A percentile compares a stretch with the other conserved stretches of the same genome.
phyloP scores from a whole-genome alignment of 192 early-diverging fungal genomes.

The Anaeromyces robustus region DNA sequence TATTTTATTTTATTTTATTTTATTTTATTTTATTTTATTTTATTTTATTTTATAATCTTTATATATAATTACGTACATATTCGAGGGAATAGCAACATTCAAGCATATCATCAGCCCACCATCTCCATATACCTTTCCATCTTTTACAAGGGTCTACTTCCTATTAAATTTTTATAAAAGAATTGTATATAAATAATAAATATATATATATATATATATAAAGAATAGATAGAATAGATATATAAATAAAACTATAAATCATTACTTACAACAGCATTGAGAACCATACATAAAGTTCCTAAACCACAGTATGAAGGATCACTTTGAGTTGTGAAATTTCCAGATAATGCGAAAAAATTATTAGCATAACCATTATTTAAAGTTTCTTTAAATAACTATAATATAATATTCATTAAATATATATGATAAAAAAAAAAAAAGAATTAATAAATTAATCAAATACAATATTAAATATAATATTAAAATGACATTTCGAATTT shows the following conservation, averaged over 20 bases:
- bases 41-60: too few species aligned
- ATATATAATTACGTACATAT: background rate
- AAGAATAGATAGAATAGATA: too few species aligned
- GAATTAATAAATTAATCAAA: too few species aligned
- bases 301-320: conserved; percentile 81
- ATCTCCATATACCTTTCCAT: conserved; percentile 93
- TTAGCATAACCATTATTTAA: conserved; percentile 63
- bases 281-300: conserved; percentile 79
- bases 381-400: conserved; percentile 52
- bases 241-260: background rate
- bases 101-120: conserved; percentile 47
- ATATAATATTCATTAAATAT: too few species aligned
- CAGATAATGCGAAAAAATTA: conserved; percentile 69
- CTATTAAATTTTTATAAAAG: background rate
- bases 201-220: too few species aligned
- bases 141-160: conserved; percentile 69
- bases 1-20: too few species aligned
- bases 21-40: too few species aligned
- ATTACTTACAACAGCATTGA: conserved; percentile 53
- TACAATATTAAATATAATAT: too few species aligned
- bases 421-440: too few species aligned
- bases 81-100: conserved; percentile 22
- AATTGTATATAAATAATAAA: too few species aligned
- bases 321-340: conserved; percentile 80
- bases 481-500: too few species aligned